A percentile compares a stretch with the other conserved stretches of the same genome.
Conservation (phyloP, 2,329 filamentous ascomycete species). For the Neofusicoccum laricinum region DNA sequence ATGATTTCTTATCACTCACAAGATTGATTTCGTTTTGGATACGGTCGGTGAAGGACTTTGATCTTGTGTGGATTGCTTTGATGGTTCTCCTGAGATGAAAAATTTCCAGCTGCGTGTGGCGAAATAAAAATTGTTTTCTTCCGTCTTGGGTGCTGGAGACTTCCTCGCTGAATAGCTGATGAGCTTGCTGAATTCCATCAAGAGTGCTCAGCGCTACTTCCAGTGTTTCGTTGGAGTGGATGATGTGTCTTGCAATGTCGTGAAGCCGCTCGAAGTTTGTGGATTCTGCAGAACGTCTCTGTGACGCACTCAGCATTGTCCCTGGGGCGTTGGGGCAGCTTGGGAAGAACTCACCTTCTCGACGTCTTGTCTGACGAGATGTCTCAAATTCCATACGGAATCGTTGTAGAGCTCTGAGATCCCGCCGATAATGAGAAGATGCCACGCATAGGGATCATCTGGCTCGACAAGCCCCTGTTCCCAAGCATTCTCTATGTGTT, state of each 20-base stretch:
- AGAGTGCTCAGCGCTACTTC: background rate
- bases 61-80: background rate
- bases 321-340: too few relatives aligned
- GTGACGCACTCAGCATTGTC: too few relatives aligned
- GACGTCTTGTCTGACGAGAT: background rate
- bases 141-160: background rate
- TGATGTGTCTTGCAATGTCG: slow-evolving; percentile 2
- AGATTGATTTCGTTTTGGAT: slow-evolving; percentile 9
- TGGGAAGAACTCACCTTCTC: background rate
- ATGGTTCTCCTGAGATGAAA: background rate
- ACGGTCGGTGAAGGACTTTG: background rate
- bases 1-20: background rate
- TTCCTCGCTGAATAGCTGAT: background rate
- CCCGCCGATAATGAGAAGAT: background rate
- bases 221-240: background rate
- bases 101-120: background rate
- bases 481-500: background rate
- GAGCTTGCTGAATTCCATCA: background rate
- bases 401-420: background rate
- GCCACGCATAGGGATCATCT: background rate
- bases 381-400: background rate
- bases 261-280: background rate
- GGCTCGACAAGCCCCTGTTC: background rate
- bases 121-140: background rate
- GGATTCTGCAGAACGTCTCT: background rate